Evolutionary conservation across 202 grass and related monocot genomes (phyloP), one percentile per base, ranked within the genome.

Genomic region (Panicum hallii): DNA sequence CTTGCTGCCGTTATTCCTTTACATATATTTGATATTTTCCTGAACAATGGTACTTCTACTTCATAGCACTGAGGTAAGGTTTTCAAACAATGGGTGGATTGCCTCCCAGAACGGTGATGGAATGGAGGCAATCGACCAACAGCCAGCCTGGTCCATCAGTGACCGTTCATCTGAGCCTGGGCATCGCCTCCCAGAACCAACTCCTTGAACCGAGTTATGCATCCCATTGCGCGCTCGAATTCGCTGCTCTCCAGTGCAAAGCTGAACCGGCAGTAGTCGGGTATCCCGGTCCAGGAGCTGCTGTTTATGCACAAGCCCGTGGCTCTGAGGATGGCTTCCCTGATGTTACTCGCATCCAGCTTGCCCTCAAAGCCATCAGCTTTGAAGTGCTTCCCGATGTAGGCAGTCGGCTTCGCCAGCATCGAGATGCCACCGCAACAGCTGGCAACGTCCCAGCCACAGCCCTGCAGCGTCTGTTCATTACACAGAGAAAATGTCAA

Each of bases 281-380:
- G 88, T 48, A 99, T 88, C 46, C 93, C 91, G 1, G 93, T 96
- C 97, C 97, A 99, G 7, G 84, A 75, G 79, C 91, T 94, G 26
- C 97, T 92, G 83, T 94, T 99, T 79, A 99, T 99, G 76, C 90
- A 91, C 79, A 99, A 82, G 0, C 97, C 93, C 0, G 93, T 99
- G 72, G 91, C 78, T 70, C 28, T 91, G 4, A 99, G 87, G 67
- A 94, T 57, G 17, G 91, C 97, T 69, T 96, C 88, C 76, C 89
- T 92, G 64, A 99, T 90, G 85, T 94, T 99, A 16, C 76, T 48
- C 1, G 79, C 86, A 26, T 94, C 82, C 14, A 99, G 82, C 77
- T 83, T 85, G 34, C 74, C 90, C 30, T 91, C 83, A 1, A 90
- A 94, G 17, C 81, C 78, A 7, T 88, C 90, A 0, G 86, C 80